Percentiles rank a stretch among this genome's conserved stretches.
phyloP scores from a whole-genome alignment of 2,329 filamentous ascomycete species.

The Calonectria multiphialidica region DNA sequence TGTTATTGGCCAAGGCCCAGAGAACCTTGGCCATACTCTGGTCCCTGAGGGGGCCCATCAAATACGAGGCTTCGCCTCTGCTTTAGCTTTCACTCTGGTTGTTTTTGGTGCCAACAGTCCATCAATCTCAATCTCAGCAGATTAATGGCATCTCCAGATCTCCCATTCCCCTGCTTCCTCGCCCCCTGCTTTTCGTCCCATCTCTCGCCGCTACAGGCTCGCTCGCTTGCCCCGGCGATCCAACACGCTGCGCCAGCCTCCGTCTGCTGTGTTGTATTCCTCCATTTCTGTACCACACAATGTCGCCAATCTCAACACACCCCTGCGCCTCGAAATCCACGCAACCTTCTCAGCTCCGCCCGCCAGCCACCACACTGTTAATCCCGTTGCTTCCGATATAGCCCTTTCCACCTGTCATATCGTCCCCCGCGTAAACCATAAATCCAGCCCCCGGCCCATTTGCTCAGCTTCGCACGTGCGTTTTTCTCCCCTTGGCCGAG shows the following conservation, averaged over 20 bases:
- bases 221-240: not conserved
- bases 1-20: not conserved
- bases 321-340: slow-evolving; percentile 24
- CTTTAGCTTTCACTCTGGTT: not conserved
- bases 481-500: not conserved
- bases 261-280: not conserved
- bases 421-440: slow-evolving; percentile 3
- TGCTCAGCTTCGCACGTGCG: not conserved
- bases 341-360: slow-evolving; percentile 14
- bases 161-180: not conserved
- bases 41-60: not conserved
- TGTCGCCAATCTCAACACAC: not conserved
- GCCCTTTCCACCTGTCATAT: not conserved
- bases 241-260: not conserved
- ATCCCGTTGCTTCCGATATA: slow-evolving; percentile 16
- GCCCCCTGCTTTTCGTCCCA: slow-evolving; percentile 8
- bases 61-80: not conserved
- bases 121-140: not conserved
- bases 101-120: not conserved
- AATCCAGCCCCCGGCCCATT: not conserved
- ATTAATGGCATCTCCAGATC: not conserved
- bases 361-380: slow-evolving; percentile 9
- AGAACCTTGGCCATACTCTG: not conserved
- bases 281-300: not conserved
- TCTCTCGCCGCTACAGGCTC: not conserved